Conservation (phyloP, 805 yeast species). For the Hanseniaspora vineae region DNA sequence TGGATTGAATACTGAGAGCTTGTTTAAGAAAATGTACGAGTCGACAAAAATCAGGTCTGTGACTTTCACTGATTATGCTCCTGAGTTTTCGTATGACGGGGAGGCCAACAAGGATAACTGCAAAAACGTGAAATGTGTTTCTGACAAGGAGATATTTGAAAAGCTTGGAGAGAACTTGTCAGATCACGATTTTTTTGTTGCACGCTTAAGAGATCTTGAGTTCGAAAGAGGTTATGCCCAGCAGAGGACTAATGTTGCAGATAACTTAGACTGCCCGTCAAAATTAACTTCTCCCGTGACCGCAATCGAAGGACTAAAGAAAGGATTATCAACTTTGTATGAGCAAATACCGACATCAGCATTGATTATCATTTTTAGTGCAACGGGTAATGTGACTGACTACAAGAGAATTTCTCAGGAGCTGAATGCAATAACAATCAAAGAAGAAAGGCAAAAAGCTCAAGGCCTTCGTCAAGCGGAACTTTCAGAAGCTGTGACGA, state of each 20-base stretch:
- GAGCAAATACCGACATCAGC: slow-evolving; percentile 43
- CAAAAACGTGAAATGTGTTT: slow-evolving; percentile 29
- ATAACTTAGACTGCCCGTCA: slow-evolving; percentile 1
- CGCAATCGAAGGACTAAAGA: slow-evolving; percentile 27
- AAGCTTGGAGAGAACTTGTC: slow-evolving; percentile 25
- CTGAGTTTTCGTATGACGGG: slow-evolving; percentile 12
- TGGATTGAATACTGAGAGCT: slow-evolving; percentile 28
- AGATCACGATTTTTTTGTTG: slow-evolving; percentile 36
- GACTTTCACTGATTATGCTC: slow-evolving; percentile 25
- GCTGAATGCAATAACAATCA: slow-evolving; percentile 28
- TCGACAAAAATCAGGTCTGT: slow-evolving; percentile 17
- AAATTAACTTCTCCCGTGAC: slow-evolving; percentile 6
- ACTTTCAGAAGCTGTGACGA: slow-evolving; percentile 32
- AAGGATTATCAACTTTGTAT: slow-evolving; percentile 36
- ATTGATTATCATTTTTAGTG: slow-evolving; percentile 46
- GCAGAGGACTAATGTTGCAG: slow-evolving; percentile 9
- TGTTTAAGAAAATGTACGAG: slow-evolving; percentile 28
- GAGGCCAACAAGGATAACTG: slow-evolving; percentile 18
- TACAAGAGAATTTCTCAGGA: slow-evolving; percentile 31
- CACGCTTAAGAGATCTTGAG: slow-evolving; percentile 49
- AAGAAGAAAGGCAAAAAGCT: slow-evolving; percentile 30
- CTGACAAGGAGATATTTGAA: slow-evolving; percentile 49
- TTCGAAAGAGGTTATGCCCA: slow-evolving; percentile 25
- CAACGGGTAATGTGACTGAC: slow-evolving; percentile 44
- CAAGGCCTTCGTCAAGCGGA: slow-evolving; percentile 32